Conservation (phyloP, 331 rosid species). For the Telfairia occidentalis region DNA sequence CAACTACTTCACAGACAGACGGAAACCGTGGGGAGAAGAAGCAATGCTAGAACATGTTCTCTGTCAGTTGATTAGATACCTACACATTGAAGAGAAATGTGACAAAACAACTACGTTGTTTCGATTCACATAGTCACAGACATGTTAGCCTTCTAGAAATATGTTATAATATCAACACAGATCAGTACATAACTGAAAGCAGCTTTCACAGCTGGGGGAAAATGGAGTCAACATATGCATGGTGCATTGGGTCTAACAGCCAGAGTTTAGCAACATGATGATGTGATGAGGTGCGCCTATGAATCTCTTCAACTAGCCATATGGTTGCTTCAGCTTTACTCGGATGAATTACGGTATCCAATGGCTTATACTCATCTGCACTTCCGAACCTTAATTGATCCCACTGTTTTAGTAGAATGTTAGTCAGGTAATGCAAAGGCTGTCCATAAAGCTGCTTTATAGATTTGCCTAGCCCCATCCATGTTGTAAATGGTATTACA, state of each 20-base stretch:
- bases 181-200: constrained; percentile 19
- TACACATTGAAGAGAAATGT: neutral
- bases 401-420: constrained; percentile 75
- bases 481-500: constrained; percentile 63
- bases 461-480: constrained; percentile 83
- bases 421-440: constrained; percentile 91
- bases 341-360: constrained; percentile 68
- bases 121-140: neutral
- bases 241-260: constrained; percentile 56
- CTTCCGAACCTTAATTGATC: constrained; percentile 67
- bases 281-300: constrained; percentile 65
- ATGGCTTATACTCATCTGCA: constrained; percentile 44
- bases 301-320: constrained; percentile 89
- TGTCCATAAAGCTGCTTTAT: constrained; percentile 72
- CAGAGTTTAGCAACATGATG: constrained; percentile 57
- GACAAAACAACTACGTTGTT: neutral
- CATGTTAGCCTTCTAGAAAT: constrained; percentile 4
- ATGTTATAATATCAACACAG: constrained; percentile 13
- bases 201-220: constrained; percentile 38
- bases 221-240: constrained; percentile 57
- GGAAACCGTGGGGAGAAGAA: neutral
- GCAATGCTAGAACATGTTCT: neutral
- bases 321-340: constrained; percentile 72
- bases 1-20: neutral
- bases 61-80: neutral